Percentiles rank a stretch among this genome's conserved stretches.
Conservation (phyloP, 768 basidiomycete species). For the Leccinum subtestaceum region DNA sequence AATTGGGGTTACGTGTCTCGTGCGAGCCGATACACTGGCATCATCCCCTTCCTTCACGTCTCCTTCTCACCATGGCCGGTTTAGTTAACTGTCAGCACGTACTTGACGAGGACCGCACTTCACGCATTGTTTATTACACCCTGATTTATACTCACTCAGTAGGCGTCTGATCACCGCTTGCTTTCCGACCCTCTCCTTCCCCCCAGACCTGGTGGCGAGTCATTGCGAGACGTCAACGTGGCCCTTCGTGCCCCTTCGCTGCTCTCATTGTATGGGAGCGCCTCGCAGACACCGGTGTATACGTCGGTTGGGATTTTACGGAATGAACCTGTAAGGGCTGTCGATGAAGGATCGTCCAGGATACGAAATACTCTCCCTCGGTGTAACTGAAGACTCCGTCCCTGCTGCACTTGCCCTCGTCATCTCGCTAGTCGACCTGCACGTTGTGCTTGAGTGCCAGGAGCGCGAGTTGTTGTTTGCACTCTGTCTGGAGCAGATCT, state of each 20-base stretch:
- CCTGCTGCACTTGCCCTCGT: conserved; percentile 25
- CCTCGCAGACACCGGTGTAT: conserved; percentile 22
- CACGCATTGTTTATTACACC: conserved; percentile 45
- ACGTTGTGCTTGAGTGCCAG: conserved; percentile 26
- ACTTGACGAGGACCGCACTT: conserved; percentile 23
- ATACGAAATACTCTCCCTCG: conserved; percentile 5
- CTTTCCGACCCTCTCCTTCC: conserved; percentile 23
- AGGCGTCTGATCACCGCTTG: conserved; percentile 48
- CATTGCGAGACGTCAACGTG: conserved; percentile 26
- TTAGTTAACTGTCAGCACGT: conserved; percentile 26
- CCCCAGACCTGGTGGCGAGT: conserved; percentile 20
- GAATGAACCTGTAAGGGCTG: conserved; percentile 28
- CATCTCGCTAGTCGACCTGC: conserved; percentile 39
- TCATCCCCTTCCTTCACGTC: conserved; percentile 37
- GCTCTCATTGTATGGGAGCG: conserved; percentile 38
- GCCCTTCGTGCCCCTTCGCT: conserved; percentile 20
- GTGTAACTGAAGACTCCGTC: conserved; percentile 5
- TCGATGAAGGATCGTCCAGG: conserved; percentile 22
- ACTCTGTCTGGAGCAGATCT: conserved; percentile 9
- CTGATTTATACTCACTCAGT: conserved; percentile 36
- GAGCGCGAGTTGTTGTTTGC: conserved; percentile 12
- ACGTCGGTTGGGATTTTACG: conserved; percentile 24
- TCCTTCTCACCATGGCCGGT: conserved; percentile 20
- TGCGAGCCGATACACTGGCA: conserved; percentile 72
- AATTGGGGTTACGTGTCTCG: conserved; percentile 77